Evolutionary conservation across 2,329 filamentous ascomycete genomes (phyloP).

Genomic region (Myotisia sp.): DNA sequence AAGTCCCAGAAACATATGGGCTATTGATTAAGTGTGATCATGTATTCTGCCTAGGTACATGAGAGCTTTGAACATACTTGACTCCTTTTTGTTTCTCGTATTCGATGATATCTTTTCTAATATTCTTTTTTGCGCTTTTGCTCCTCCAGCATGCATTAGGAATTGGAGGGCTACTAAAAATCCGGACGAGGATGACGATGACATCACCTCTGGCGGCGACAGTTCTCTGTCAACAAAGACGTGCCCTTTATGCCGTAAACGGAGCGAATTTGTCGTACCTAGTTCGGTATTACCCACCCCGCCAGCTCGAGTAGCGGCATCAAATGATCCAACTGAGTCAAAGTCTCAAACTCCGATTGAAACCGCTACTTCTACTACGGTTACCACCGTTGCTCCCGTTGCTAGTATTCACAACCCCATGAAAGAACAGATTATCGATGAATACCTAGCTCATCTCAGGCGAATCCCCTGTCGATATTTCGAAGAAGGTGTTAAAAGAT

Average conservation of each 20-base stretch:
- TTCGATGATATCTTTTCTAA: too few relatives aligned
- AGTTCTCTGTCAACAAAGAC: conserved; percentile 11
- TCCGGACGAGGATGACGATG: conserved; percentile 9
- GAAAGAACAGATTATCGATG: conserved; percentile 16
- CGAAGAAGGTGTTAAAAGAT: conserved; percentile 10
- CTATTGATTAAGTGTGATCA: conserved; percentile 18
- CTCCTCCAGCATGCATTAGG: conserved; percentile 16
- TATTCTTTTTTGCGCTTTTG: too few relatives aligned
- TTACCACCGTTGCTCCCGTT: too few relatives aligned
- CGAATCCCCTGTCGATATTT: conserved; percentile 17
- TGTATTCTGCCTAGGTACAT: conserved; percentile 20
- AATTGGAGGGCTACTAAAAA: conserved; percentile 17
- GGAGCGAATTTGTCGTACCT: conserved; percentile 19
- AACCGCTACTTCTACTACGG: too few relatives aligned
- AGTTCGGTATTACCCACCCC: conserved; percentile 17
- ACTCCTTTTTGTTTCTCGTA: too few relatives aligned
- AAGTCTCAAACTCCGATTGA: too few relatives aligned
- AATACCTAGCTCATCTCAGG: conserved; percentile 16
- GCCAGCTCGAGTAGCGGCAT: conserved; percentile 3
- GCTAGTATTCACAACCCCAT: conserved; percentile 10
- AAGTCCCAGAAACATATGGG: conserved; percentile 17
- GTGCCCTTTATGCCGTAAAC: conserved; percentile 18
- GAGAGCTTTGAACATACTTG: neutral
- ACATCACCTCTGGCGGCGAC: conserved; percentile 7
- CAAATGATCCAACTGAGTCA: neutral